phyloP scores from a whole-genome alignment of 2,329 filamentous ascomycete genomes.

The Trichoderma atroviride region DNA sequence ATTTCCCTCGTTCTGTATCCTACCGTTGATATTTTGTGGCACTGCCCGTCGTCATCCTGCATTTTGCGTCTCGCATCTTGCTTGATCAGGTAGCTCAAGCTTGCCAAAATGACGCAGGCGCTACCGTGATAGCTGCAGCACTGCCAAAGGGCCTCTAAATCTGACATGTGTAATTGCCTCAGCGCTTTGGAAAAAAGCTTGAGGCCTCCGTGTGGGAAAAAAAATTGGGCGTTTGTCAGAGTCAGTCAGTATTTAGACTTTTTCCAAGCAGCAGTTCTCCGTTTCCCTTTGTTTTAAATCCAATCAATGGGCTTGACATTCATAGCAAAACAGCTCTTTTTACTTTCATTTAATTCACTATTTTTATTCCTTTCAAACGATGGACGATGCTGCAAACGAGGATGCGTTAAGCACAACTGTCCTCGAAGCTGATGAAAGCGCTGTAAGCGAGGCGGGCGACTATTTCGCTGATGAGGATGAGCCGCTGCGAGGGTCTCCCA shows the following conservation, averaged over 20 bases:
- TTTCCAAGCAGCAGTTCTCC: not conserved
- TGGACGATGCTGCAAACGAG: conserved; percentile 5
- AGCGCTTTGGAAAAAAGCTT: not conserved
- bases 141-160: not conserved
- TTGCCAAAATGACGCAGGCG: conserved; percentile 23
- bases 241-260: not conserved
- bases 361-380: not conserved
- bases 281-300: not conserved
- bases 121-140: not conserved
- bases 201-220: conserved; percentile 9
- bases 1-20: not conserved
- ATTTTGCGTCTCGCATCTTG: not conserved
- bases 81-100: not conserved
- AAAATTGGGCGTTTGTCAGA: not conserved
- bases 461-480: conserved; percentile 3
- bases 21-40: not conserved
- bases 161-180: conserved; percentile 23
- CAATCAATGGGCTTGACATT: not conserved
- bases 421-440: conserved; percentile 9
- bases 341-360: not conserved
- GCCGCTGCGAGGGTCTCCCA: not conserved
- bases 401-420: not conserved
- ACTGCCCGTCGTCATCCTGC: not conserved
- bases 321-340: not conserved
- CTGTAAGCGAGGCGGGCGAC: not conserved